Evolutionary conservation across 495 filamentous ascomycete genomes (phyloP).

Genomic region (Lepidopterella palustris): DNA sequence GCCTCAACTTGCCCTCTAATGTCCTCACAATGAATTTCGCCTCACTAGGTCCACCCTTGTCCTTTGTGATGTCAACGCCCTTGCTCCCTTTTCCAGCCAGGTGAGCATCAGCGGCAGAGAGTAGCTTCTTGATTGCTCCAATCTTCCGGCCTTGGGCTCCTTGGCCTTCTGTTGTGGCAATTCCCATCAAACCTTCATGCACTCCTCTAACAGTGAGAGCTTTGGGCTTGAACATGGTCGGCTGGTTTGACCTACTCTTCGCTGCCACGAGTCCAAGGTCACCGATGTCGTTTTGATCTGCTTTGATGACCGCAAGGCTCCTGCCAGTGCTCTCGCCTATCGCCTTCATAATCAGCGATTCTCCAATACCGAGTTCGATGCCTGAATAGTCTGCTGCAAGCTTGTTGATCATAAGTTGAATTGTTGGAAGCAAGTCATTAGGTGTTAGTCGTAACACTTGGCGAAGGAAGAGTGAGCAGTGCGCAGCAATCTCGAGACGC

Average conservation of each 20-base stretch:
- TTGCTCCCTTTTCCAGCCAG: constrained; percentile 59
- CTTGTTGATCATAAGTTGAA: constrained; percentile 96
- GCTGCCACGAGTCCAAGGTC: constrained; percentile 92
- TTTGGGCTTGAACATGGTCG: constrained; percentile 96
- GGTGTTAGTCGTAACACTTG: constrained; percentile 91
- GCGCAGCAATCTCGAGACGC: constrained; percentile 72
- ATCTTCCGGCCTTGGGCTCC: constrained; percentile 88
- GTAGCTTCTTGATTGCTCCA: constrained; percentile 86
- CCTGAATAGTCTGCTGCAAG: constrained; percentile 94
- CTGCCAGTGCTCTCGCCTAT: constrained; percentile 92
- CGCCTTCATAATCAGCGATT: constrained; percentile 96
- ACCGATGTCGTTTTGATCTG: constrained; percentile 91
- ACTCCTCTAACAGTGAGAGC: constrained; percentile 80
- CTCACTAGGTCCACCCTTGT: constrained; percentile 91
- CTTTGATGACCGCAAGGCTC: constrained; percentile 77
- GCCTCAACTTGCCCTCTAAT: constrained; percentile 84
- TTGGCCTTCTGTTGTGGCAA: constrained; percentile 79
- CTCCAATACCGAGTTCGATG: constrained; percentile 92
- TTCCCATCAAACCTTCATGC: constrained; percentile 78
- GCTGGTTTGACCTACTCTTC: constrained; percentile 87
- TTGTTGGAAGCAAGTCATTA: constrained; percentile 74
- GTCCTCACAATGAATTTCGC: constrained; percentile 90
- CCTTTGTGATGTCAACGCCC: constrained; percentile 76
- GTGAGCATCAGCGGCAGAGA: constrained; percentile 75
- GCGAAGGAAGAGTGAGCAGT: constrained; percentile 84